A percentile compares a stretch with the other conserved stretches of the same genome.
Conservation (phyloP, 2,329 filamentous ascomycete genomes). For the Clarireedia homoeocarpa region DNA sequence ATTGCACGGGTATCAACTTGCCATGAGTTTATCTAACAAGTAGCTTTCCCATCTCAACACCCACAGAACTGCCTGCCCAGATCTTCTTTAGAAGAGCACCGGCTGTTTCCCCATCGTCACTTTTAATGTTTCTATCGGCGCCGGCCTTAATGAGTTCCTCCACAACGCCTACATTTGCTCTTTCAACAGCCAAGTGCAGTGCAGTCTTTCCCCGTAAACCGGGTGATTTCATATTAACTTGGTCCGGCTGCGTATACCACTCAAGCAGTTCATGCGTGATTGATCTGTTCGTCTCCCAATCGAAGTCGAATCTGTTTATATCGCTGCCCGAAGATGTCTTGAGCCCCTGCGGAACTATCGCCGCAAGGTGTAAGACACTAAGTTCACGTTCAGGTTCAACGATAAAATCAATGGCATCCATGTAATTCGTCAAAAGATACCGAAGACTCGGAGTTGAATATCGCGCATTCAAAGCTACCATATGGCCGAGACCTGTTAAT, state of each 20-base stretch:
- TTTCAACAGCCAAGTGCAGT: conserved; percentile 3
- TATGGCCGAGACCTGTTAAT: not conserved
- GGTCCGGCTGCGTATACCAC: not conserved
- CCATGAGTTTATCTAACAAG: not conserved
- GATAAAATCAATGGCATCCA: not conserved
- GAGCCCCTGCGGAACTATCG: not conserved
- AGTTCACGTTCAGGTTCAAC: not conserved
- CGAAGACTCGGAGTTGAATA: not conserved
- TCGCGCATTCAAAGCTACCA: not conserved
- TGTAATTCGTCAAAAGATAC: not conserved
- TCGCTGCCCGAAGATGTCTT: not conserved
- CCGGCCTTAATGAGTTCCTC: not conserved
- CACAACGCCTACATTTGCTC: not conserved
- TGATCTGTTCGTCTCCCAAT: not conserved
- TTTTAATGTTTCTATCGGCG: not conserved
- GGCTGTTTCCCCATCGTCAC: conserved; percentile 1
- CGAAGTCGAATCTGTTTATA: not conserved
- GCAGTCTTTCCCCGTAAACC: not conserved
- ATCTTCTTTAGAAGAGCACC: not conserved
- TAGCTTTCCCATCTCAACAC: not conserved
- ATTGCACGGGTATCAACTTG: too few relatives aligned
- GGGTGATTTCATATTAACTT: not conserved
- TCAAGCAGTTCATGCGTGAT: not conserved
- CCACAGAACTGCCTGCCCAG: not conserved
- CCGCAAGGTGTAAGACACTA: not conserved